Evolutionary conservation across 495 filamentous ascomycete species (phyloP).

Genomic region (Rhypophila decipiens): DNA sequence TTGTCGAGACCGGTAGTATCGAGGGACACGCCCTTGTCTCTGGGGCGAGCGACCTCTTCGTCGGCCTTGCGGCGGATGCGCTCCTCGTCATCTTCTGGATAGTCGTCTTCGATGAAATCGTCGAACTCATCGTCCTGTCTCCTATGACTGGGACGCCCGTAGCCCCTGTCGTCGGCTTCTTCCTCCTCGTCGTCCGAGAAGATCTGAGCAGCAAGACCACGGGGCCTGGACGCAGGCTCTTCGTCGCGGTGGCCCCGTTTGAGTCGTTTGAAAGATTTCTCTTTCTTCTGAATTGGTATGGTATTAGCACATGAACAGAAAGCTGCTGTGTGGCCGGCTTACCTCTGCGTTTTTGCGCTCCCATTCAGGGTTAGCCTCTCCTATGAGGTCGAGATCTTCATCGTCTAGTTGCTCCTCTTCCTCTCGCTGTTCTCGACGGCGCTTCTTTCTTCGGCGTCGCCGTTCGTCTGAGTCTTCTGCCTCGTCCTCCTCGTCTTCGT

Average conservation of each 20-base stretch:
- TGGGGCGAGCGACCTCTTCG: conserved; percentile 71
- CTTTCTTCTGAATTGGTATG: conserved; percentile 40
- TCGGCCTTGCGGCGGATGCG: conserved; percentile 73
- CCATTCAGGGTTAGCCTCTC: conserved; percentile 63
- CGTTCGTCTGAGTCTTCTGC: conserved; percentile 58
- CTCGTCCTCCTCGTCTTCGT: conserved; percentile 74
- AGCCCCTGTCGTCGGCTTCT: conserved; percentile 50
- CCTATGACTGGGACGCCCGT: conserved; percentile 44
- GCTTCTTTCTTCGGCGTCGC: conserved; percentile 53
- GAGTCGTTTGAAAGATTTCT: conserved; percentile 89
- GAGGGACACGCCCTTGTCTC: conserved; percentile 57
- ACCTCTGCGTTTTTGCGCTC: conserved; percentile 59
- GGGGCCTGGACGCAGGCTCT: conserved; percentile 51
- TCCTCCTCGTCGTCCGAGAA: conserved; percentile 93
- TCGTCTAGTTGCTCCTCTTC: conserved; percentile 90
- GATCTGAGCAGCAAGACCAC: conserved; percentile 78
- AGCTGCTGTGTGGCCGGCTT: conserved; percentile 13
- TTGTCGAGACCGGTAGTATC: conserved; percentile 75
- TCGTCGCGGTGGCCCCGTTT: conserved; percentile 83
- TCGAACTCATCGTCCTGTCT: conserved; percentile 79
- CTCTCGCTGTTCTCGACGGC: conserved; percentile 65
- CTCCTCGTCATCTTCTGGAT: conserved; percentile 79
- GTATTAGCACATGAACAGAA: not conserved
- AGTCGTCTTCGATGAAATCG: conserved; percentile 96
- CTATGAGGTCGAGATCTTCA: conserved; percentile 93